Percentiles rank a stretch among this genome's conserved stretches.
Conservation (phyloP, 2,329 filamentous ascomycete genomes). For the Fusarium miscanthi region DNA sequence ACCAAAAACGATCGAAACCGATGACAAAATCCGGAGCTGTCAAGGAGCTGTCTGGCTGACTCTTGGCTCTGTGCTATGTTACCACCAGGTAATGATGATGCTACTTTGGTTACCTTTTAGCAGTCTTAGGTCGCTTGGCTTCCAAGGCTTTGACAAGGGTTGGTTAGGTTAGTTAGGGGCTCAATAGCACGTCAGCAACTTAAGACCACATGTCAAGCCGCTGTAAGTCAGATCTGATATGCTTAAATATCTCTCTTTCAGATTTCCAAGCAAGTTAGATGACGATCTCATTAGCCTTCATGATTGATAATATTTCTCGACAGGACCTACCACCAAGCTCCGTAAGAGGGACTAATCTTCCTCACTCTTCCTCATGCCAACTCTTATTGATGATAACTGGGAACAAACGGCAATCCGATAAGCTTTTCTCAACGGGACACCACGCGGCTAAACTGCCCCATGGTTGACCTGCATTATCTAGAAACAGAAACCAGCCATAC, state of each 20-base stretch:
- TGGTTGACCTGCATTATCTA: conserved; percentile 34
- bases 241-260: not conserved
- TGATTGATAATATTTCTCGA: not conserved
- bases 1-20: not conserved
- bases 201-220: conserved; percentile 17
- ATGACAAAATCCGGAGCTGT: not conserved
- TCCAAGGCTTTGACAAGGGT: not conserved
- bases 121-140: not conserved
- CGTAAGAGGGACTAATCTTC: not conserved
- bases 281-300: not conserved
- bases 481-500: conserved; percentile 24
- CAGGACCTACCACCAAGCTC: not conserved
- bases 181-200: conserved; percentile 27
- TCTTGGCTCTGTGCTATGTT: conserved; percentile 13
- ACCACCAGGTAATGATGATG: conserved; percentile 29
- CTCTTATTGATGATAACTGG: not conserved
- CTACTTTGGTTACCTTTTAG: not conserved
- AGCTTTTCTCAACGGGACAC: conserved; percentile 14
- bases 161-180: conserved; percentile 9
- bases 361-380: not conserved
- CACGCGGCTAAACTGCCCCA: conserved; percentile 21
- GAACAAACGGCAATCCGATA: conserved; percentile 14
- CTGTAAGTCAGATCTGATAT: conserved; percentile 11
- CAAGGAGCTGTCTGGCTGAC: not conserved
- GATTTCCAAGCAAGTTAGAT: not conserved